Percentiles rank a stretch among this genome's conserved stretches.
phyloP scores from a whole-genome alignment of 768 basidiomycete species.

The Kwoniella bestiolae region DNA sequence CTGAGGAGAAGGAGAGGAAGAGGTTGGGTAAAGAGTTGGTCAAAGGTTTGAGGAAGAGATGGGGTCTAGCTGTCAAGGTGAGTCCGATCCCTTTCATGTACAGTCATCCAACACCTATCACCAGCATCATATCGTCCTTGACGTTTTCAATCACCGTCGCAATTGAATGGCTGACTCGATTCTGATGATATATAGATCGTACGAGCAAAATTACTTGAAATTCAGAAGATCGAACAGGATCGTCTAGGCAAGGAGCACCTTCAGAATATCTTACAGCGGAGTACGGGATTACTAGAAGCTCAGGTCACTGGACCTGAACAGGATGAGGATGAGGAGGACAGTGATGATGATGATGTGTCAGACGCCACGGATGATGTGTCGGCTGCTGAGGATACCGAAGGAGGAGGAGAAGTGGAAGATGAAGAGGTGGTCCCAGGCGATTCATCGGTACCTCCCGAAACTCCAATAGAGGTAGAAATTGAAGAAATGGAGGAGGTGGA shows the following conservation, averaged over 20 bases:
- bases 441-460: background rate
- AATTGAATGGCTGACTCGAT: conserved; percentile 4
- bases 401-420: conserved; percentile 18
- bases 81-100: too few relatives aligned
- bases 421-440: conserved; percentile 38
- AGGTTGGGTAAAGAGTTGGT: conserved; percentile 73
- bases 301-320: conserved; percentile 59
- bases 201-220: conserved; percentile 61
- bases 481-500: conserved; percentile 11
- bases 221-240: conserved; percentile 75
- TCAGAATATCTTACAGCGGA: conserved; percentile 86
- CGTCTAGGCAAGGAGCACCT: conserved; percentile 81
- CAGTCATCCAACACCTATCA: too few relatives aligned
- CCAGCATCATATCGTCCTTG: too few relatives aligned
- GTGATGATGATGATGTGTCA: conserved; percentile 38
- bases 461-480: background rate
- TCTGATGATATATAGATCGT: conserved; percentile 32
- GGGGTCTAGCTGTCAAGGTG: conserved; percentile 77
- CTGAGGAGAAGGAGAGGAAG: conserved; percentile 71
- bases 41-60: conserved; percentile 72
- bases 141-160: too few relatives aligned
- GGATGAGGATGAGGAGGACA: conserved; percentile 49
- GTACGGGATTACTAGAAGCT: conserved; percentile 80
- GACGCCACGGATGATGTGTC: conserved; percentile 22
- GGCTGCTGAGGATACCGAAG: conserved; percentile 26